These are phyloP conservation scores for Cymodocea nodosa DNA, from an alignment of 116 monocot species.

Conservation along the genomic window DNA sequence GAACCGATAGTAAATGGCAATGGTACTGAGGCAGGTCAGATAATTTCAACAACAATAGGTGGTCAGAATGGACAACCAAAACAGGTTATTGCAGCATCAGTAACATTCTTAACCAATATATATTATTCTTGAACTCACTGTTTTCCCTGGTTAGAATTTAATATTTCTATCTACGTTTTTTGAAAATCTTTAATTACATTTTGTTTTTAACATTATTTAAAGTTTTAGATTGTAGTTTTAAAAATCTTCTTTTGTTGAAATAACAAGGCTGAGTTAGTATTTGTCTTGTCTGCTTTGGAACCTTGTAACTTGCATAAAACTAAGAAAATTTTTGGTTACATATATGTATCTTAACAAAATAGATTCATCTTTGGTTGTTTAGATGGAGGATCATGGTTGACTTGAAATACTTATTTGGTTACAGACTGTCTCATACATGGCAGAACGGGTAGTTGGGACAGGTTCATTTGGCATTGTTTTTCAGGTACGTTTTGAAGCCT, in stretches of 20 bases:
- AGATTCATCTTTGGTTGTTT: background rate
- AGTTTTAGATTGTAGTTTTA: background rate
- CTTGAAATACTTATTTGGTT: background rate
- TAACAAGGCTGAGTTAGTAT: too few species aligned
- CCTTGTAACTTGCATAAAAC: background rate
- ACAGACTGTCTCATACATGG: constrained; percentile 69
- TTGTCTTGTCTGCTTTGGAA: background rate
- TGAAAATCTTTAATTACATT: background rate
- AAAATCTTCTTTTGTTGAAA: constrained; percentile 1
- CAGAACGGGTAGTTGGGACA: constrained; percentile 69
- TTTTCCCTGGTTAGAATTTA: too few species aligned
- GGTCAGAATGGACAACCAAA: constrained; percentile 49
- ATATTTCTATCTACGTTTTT: background rate
- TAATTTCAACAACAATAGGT: constrained; percentile 39
- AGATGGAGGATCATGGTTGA: background rate
- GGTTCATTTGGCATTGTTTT: constrained; percentile 87
- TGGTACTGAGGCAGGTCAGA: constrained; percentile 39
- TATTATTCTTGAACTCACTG: background rate
- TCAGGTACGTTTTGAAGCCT: constrained; percentile 32
- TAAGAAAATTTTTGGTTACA: background rate
- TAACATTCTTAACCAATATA: background rate
- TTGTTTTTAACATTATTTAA: background rate
- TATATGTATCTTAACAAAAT: background rate
- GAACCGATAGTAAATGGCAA: constrained; percentile 26
- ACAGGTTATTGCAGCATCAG: constrained; percentile 16